These are phyloP conservation scores for Aspergillus ruber DNA, from an alignment of 2,329 filamentous ascomycete species.

Conservation along the genomic window DNA sequence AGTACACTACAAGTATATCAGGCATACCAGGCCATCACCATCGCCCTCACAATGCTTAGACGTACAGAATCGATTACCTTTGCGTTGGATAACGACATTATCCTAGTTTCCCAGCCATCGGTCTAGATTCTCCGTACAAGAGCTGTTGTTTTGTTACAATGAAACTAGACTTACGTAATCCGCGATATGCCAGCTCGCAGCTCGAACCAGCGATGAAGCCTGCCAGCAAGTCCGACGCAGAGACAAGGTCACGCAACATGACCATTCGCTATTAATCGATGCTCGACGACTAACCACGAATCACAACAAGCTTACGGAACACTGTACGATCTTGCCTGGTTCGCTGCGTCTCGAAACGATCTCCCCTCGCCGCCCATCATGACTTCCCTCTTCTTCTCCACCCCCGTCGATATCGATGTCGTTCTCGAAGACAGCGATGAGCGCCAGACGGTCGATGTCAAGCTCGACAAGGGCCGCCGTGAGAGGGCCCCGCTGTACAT, in stretches of 20 bases:
- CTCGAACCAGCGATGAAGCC: constrained; percentile 3
- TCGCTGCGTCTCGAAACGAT: background rate
- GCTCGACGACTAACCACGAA: constrained; percentile 1
- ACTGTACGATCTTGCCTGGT: background rate
- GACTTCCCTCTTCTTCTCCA: constrained; percentile 99
- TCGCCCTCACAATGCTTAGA: too few species aligned
- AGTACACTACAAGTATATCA: too few species aligned
- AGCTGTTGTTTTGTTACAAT: background rate
- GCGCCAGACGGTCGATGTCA: constrained; percentile 91
- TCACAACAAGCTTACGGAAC: background rate
- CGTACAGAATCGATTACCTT: too few species aligned
- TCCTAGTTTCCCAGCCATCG: too few species aligned
- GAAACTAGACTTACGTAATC: constrained; percentile 12
- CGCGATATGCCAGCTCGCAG: constrained; percentile 6
- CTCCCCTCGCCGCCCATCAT: constrained; percentile 44
- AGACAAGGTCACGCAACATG: constrained; percentile 1
- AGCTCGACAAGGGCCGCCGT: constrained; percentile 94
- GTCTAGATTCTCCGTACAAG: too few species aligned
- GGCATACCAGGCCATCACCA: too few species aligned
- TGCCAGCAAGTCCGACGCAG: background rate
- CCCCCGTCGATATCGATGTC: constrained; percentile 97
- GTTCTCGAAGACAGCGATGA: constrained; percentile 94
- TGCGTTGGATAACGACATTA: too few species aligned
- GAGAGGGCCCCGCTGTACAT: constrained; percentile 97
- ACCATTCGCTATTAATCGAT: background rate